phyloP scores from a whole-genome alignment of 169 alveolate genomes.

The Eimeria brunetti region DNA sequence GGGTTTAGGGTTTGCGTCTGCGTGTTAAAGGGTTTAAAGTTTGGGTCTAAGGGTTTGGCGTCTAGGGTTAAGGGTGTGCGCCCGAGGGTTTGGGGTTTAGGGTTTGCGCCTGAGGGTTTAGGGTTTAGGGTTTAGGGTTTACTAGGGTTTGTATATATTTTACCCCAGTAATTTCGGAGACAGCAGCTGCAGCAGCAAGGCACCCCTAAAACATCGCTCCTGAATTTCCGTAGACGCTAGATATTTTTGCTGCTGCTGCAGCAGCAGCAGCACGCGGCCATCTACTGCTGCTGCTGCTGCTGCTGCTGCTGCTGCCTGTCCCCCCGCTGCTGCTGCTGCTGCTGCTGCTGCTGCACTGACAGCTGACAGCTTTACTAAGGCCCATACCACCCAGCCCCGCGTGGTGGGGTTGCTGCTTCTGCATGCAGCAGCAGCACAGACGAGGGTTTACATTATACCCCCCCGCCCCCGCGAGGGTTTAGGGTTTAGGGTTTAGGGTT shows the following conservation, averaged over 20 bases:
- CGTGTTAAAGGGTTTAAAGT: background rate
- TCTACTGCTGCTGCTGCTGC: too few species aligned
- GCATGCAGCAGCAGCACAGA: background rate
- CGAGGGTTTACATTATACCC: too few species aligned
- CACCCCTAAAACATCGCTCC: slow-evolving; percentile 60
- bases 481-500: slow-evolving; percentile 89
- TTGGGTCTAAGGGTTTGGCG: too few species aligned
- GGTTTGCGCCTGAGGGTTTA: background rate
- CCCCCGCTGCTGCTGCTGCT: slow-evolving; percentile 45
- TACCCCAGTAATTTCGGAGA: slow-evolving; percentile 39
- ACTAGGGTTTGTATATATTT: background rate
- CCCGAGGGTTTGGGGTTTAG: background rate
- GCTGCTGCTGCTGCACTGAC: slow-evolving; percentile 22
- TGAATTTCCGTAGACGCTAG: slow-evolving; percentile 34
- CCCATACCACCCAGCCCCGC: slow-evolving; percentile 47
- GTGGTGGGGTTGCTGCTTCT: background rate
- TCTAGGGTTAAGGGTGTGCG: background rate
- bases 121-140: slow-evolving; percentile 38
- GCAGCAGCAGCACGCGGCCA: too few species aligned
- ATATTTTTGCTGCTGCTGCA: slow-evolving; percentile 51
- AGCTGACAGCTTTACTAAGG: slow-evolving; percentile 52
- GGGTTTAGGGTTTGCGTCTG: background rate
- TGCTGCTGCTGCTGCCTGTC: too few species aligned
- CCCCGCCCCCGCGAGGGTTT: slow-evolving; percentile 7
- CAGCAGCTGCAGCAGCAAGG: slow-evolving; percentile 56